Percentiles rank a stretch among this genome's conserved stretches.
phyloP scores from a whole-genome alignment of 805 yeast species.

The Zygotorulaspora chibaensis region DNA sequence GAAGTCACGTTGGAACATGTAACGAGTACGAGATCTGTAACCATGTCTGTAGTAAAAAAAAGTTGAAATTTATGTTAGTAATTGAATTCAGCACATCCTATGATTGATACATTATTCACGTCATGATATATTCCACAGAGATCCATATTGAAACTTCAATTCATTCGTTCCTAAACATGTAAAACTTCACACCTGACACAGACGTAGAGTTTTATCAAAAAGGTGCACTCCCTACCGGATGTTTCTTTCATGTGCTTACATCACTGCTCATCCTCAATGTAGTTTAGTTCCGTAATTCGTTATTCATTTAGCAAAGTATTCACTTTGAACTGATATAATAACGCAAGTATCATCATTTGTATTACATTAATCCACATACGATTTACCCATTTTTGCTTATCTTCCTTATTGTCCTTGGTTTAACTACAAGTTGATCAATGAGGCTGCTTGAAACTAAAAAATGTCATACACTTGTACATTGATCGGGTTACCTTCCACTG shows the following conservation, averaged over 20 bases:
- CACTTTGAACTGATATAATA: too few species aligned
- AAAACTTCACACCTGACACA: too few species aligned
- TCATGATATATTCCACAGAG: too few species aligned
- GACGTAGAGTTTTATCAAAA: too few species aligned
- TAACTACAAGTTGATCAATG: not conserved
- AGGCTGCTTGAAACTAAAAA: not conserved
- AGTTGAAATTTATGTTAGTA: constrained; percentile 4
- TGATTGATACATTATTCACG: not conserved
- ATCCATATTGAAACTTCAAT: too few species aligned
- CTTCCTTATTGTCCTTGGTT: constrained; percentile 25
- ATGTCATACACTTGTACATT: not conserved
- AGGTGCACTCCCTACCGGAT: too few species aligned
- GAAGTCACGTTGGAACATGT: constrained; percentile 99
- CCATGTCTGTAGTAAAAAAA: constrained; percentile 63
- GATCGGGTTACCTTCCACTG: not conserved
- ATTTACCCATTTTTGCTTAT: constrained; percentile 40
- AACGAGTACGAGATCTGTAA: constrained; percentile 99
- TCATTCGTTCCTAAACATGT: too few species aligned
- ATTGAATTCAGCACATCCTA: not conserved
- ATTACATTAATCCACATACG: constrained; percentile 30
- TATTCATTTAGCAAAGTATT: not conserved
- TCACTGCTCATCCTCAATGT: not conserved
- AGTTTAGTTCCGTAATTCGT: not conserved
- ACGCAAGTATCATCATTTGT: not conserved
- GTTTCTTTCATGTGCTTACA: too few species aligned